Base-by-base conservation (phyloP, 2,329 filamentous ascomycete genomes). In the Ilyonectria destructans region DNA sequence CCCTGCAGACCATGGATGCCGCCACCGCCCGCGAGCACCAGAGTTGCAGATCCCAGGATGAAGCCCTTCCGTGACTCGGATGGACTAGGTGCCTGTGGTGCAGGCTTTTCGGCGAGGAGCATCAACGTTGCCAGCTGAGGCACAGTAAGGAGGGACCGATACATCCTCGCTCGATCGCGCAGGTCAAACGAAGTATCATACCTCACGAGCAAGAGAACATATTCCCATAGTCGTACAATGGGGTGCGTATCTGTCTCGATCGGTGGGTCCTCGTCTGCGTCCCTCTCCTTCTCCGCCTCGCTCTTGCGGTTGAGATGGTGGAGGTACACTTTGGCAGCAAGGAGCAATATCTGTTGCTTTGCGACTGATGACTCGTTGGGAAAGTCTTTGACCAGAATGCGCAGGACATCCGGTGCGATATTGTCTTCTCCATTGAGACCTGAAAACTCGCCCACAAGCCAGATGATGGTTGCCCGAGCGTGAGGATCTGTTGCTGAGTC, bases 151-250 rank as follows among this genome's bases (percentile, higher is more conserved):
- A 99, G 89, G 1, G 95, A 88, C 71, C 93, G 94, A 83, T 97
- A 98, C 69, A 98, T 88, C 35, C 96, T 91, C 2, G 95, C 91
- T 26, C 96, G 92, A 79, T 98, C 96, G 71, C 96, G 94, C 3
- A 99, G 89, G 77, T 98, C 95, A 81, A 97, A 99, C 1, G 95
- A 98, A 0, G 92, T 94, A 76, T 98, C 96, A 80, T 98, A 99
- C 68, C 96, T 91, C 35, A 93, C 93, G 1, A 99, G 89, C 1
- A 96, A 88, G 31, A 97, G 86, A 23, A 93, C 89, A 75, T 99
- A 97, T 33, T 92, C 89, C 91, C 95, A 99, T 2, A 99, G 85
- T 3, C 91, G 86, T 33, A 90, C 89, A 59, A 97, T 91, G 0
- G 92, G 89, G 74, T 97, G 91, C 6, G 77, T 71, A 56, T 82